phyloP scores from a whole-genome alignment of 495 filamentous ascomycete genomes.

The Xylaria scruposa region DNA sequence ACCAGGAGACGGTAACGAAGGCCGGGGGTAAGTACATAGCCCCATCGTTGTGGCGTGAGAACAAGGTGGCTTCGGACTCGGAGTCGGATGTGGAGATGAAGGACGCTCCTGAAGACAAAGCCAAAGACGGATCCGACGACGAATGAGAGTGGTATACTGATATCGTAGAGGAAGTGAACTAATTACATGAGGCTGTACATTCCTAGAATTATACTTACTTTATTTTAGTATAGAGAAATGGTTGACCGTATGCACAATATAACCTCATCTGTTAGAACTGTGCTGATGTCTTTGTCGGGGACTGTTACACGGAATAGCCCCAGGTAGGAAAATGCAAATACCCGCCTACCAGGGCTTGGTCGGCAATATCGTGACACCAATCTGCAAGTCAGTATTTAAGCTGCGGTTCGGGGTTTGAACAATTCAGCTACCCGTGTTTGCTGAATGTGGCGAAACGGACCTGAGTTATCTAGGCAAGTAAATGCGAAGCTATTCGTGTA shows the following conservation, averaged over 20 bases:
- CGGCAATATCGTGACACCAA: too few relatives aligned
- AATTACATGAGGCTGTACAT: neutral
- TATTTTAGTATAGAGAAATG: neutral
- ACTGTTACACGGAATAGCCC: too few relatives aligned
- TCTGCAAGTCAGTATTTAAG: too few relatives aligned
- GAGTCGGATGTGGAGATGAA: neutral
- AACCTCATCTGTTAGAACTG: neutral
- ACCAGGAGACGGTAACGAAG: neutral
- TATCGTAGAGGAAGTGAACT: neutral
- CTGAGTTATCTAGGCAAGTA: too few relatives aligned
- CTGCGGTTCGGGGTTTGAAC: too few relatives aligned
- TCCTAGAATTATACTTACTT: neutral
- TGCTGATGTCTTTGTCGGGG: neutral
- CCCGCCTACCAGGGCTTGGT: too few relatives aligned
- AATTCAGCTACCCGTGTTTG: too few relatives aligned
- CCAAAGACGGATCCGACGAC: too few relatives aligned
- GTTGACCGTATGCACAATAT: neutral
- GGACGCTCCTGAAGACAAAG: neutral
- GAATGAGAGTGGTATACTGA: neutral
- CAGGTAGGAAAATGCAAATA: too few relatives aligned
- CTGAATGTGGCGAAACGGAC: too few relatives aligned
- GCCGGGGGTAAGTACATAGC: neutral
- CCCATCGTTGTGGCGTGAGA: slow-evolving; percentile 14
- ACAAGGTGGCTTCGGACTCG: too few relatives aligned
- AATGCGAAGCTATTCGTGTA: too few relatives aligned